phyloP scores from a whole-genome alignment of 768 basidiomycete genomes.

The Naganishia kalamii region DNA sequence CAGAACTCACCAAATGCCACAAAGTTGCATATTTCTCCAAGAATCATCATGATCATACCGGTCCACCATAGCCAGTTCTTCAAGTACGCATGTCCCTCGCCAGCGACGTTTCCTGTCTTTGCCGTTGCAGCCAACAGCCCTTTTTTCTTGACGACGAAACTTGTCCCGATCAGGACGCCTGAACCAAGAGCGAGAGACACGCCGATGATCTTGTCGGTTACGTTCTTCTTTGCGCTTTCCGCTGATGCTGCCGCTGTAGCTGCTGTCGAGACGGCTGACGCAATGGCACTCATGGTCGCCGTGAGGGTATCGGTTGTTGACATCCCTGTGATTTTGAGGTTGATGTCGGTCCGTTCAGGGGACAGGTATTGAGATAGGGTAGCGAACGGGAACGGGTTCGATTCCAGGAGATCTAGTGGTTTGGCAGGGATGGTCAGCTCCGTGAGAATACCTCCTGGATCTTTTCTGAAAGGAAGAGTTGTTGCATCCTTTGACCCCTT shows the following conservation, averaged over 20 bases:
- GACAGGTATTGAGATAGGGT: too few relatives aligned
- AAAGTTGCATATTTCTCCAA: constrained; percentile 54
- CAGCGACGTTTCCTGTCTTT: constrained; percentile 51
- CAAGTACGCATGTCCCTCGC: constrained; percentile 87
- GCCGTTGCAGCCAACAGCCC: constrained; percentile 58
- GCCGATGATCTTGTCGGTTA: constrained; percentile 48
- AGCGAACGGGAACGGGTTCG: too few relatives aligned
- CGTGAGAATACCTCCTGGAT: too few relatives aligned
- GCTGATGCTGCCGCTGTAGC: constrained; percentile 34
- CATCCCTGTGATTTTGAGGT: neutral
- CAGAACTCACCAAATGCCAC: constrained; percentile 45
- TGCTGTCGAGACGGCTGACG: constrained; percentile 18
- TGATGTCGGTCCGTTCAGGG: too few relatives aligned
- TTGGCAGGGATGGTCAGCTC: too few relatives aligned
- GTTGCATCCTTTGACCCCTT: too few relatives aligned
- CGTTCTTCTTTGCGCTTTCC: constrained; percentile 21
- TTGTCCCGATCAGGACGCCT: constrained; percentile 74
- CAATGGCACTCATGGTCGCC: neutral
- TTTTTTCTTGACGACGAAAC: constrained; percentile 98
- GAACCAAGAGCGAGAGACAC: constrained; percentile 52
- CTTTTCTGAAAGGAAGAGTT: too few relatives aligned
- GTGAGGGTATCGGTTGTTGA: neutral
- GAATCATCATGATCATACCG: constrained; percentile 91
- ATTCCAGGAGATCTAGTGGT: too few relatives aligned
- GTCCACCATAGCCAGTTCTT: constrained; percentile 90